Conservation (phyloP, 352 stramenopile genomes). For the Aphanomyces cochlioides region DNA sequence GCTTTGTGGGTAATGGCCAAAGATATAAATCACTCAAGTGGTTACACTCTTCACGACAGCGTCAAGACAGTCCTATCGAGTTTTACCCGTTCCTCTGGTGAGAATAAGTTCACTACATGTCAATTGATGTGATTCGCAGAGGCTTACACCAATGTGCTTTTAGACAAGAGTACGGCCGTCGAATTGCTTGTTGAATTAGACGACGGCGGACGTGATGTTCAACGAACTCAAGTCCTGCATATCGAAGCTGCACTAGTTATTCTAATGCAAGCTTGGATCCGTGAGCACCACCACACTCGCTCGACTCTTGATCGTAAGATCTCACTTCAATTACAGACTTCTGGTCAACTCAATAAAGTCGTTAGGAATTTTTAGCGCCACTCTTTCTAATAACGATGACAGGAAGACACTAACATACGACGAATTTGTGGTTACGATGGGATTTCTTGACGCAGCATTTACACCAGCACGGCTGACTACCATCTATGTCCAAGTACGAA, state of each 20-base stretch:
- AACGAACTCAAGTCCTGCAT: constrained; percentile 7
- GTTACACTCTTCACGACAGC: constrained; percentile 10
- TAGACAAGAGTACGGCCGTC: constrained; percentile 17
- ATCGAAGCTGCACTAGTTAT: constrained; percentile 9
- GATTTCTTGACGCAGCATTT: constrained; percentile 14
- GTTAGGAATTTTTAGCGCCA: constrained; percentile 11
- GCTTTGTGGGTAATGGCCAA: constrained; percentile 21
- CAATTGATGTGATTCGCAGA: background rate
- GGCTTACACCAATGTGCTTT: background rate
- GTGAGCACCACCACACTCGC: constrained; percentile 21
- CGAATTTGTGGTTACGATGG: constrained; percentile 16
- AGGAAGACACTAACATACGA: background rate
- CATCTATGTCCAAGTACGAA: constrained; percentile 19
- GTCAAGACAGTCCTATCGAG: background rate
- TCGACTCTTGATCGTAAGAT: constrained; percentile 4
- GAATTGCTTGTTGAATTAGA: constrained; percentile 20
- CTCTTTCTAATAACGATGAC: background rate
- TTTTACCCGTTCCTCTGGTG: background rate
- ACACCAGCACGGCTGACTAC: background rate
- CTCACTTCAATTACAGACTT: background rate
- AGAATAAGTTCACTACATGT: background rate
- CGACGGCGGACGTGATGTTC: constrained; percentile 14
- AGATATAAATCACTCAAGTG: background rate
- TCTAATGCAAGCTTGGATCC: constrained; percentile 28
- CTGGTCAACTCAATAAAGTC: background rate